These are phyloP conservation scores for Pseudozyma sp. DNA, from an alignment of 1,284 basidiomycete genomes.

Conservation along the genomic window DNA sequence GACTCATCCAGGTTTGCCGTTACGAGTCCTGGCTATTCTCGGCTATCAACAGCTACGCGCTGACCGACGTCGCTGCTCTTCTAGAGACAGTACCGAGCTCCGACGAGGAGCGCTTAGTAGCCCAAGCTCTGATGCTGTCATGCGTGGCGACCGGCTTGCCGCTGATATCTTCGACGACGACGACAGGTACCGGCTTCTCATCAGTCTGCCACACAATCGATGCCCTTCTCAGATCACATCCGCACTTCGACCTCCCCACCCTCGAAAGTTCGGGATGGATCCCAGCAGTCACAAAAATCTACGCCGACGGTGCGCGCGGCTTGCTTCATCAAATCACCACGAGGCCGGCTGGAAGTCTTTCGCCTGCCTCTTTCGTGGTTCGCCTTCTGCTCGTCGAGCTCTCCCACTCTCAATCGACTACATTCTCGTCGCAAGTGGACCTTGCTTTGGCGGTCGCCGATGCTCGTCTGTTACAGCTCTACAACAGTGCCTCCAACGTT, in stretches of 20 bases:
- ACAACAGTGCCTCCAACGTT: neutral
- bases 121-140: conserved; percentile 15
- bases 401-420: conserved; percentile 5
- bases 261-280: conserved; percentile 12
- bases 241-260: neutral
- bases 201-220: conserved; percentile 14
- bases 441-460: conserved; percentile 16
- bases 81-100: neutral
- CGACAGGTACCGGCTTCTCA: conserved; percentile 11
- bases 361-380: conserved; percentile 11
- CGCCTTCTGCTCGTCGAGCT: conserved; percentile 23
- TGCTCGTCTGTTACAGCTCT: conserved; percentile 24
- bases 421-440: conserved; percentile 7
- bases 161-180: neutral
- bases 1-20: conserved; percentile 13
- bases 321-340: conserved; percentile 10
- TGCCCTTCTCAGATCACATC: neutral
- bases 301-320: conserved; percentile 18
- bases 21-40: conserved; percentile 21
- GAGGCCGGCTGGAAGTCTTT: conserved; percentile 1
- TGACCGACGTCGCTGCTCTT: conserved; percentile 18
- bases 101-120: conserved; percentile 16
- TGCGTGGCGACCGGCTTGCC: conserved; percentile 26
- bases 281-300: conserved; percentile 6
- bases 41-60: conserved; percentile 22